Conservation (phyloP, 2,329 filamentous ascomycete genomes). For the Curvularia eragrostidis region DNA sequence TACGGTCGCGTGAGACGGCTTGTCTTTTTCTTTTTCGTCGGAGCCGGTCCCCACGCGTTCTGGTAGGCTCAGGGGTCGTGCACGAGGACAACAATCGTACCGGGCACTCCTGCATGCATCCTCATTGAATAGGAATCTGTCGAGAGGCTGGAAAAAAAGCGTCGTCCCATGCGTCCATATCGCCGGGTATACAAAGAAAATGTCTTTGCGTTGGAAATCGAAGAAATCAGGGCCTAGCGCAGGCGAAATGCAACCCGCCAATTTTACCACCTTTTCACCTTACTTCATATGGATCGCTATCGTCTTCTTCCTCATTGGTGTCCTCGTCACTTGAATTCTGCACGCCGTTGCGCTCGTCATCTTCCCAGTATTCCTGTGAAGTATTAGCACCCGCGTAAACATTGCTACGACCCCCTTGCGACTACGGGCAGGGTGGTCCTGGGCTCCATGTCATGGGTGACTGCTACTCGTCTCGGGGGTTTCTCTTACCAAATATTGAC, state of each 20-base stretch:
- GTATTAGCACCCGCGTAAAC: slow-evolving; percentile 9
- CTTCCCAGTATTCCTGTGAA: slow-evolving; percentile 6
- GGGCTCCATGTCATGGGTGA: slow-evolving; percentile 6
- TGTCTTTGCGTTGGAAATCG: background rate
- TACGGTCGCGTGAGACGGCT: background rate
- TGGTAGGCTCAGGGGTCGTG: background rate
- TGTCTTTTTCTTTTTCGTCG: background rate
- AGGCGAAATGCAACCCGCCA: background rate
- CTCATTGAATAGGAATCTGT: background rate
- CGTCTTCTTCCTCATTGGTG: background rate
- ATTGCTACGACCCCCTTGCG: slow-evolving; percentile 1
- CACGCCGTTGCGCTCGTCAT: slow-evolving; percentile 2
- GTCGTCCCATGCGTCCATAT: background rate
- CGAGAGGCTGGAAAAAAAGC: background rate
- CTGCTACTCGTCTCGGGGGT: slow-evolving; percentile 15
- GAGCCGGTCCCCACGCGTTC: too few species aligned
- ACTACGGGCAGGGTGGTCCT: slow-evolving; percentile 13
- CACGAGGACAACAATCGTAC: background rate
- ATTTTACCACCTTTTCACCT: slow-evolving; percentile 3
- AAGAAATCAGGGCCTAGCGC: slow-evolving; percentile 8
- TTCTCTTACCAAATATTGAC: slow-evolving; percentile 21
- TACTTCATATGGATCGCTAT: slow-evolving; percentile 1
- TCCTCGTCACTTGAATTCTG: background rate
- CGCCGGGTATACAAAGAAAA: background rate
- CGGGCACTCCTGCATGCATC: background rate